Percentiles rank a stretch among this genome's conserved stretches.
phyloP scores from a whole-genome alignment of 2,329 filamentous ascomycete species.

The Pyrenochaeta sp. region DNA sequence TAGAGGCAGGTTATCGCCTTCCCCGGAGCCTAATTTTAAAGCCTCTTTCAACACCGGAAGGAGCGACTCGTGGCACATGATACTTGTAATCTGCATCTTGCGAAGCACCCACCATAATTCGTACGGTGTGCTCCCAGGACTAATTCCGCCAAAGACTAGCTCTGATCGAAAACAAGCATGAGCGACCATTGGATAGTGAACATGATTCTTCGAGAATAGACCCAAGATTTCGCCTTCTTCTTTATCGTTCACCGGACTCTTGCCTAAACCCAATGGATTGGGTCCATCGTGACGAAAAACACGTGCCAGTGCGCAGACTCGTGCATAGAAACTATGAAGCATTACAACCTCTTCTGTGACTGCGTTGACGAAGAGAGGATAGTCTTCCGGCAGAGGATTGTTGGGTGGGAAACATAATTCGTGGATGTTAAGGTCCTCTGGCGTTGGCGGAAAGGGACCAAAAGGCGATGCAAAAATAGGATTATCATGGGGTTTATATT shows the following conservation, averaged over 20 bases:
- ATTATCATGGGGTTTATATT: constrained; percentile 25
- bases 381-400: constrained; percentile 36
- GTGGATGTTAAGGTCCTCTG: constrained; percentile 40
- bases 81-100: constrained; percentile 41
- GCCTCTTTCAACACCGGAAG: constrained; percentile 34
- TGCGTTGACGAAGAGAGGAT: constrained; percentile 41
- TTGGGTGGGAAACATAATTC: constrained; percentile 39
- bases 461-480: constrained; percentile 36
- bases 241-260: constrained; percentile 32
- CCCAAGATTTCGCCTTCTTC: constrained; percentile 42
- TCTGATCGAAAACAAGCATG: constrained; percentile 43
- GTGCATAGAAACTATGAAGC: constrained; percentile 38
- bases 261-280: constrained; percentile 29
- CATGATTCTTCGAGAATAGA: constrained; percentile 37
- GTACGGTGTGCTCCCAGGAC: constrained; percentile 39
- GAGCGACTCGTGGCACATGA: constrained; percentile 40
- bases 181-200: constrained; percentile 42
- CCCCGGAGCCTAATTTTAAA: constrained; percentile 35
- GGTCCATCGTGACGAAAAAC: constrained; percentile 37
- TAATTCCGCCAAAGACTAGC: constrained; percentile 42
- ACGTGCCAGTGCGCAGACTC: constrained; percentile 36
- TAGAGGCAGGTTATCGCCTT: constrained; percentile 24
- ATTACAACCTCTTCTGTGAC: constrained; percentile 33
- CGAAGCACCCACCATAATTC: constrained; percentile 44
- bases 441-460: constrained; percentile 36